Evolutionary conservation across 257 asterid species (phyloP).

Genomic region (Thymus quinquecostatus): DNA sequence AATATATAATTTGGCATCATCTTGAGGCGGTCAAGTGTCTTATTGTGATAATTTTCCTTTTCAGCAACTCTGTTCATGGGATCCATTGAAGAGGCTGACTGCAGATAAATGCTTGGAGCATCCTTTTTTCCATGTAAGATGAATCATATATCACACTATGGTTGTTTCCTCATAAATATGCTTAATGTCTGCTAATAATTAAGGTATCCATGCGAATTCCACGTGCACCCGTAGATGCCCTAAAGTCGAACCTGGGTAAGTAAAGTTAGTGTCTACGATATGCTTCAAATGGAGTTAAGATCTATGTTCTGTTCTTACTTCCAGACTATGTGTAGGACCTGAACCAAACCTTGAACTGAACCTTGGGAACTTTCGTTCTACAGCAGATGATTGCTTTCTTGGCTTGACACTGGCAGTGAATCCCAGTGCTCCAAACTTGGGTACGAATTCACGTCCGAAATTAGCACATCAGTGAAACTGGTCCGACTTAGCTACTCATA

Average conservation of each 20-base stretch:
- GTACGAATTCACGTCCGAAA: conserved; percentile 36
- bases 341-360: conserved; percentile 94
- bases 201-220: not conserved
- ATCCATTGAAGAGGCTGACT: conserved; percentile 85
- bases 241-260: not conserved
- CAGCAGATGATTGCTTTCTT: conserved; percentile 81
- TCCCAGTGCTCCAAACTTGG: conserved; percentile 75
- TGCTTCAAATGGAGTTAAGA: not conserved
- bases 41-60: conserved; percentile 12
- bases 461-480: too few species aligned
- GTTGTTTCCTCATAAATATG: not conserved
- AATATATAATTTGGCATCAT: conserved; percentile 6
- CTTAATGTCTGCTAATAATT: not conserved
- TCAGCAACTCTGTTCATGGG: conserved; percentile 97
- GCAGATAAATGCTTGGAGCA: conserved; percentile 94
- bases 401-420: conserved; percentile 92
- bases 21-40: conserved; percentile 11
- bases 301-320: conserved; percentile 23
- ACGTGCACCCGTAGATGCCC: not conserved
- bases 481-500: too few species aligned
- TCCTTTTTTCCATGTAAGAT: conserved; percentile 79
- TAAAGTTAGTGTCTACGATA: not conserved
- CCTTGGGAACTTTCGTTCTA: conserved; percentile 78
- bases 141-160: not conserved
- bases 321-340: conserved; percentile 49